phyloP scores from a whole-genome alignment of 2,329 filamentous ascomycete species.

The Trichoderma koningii region DNA sequence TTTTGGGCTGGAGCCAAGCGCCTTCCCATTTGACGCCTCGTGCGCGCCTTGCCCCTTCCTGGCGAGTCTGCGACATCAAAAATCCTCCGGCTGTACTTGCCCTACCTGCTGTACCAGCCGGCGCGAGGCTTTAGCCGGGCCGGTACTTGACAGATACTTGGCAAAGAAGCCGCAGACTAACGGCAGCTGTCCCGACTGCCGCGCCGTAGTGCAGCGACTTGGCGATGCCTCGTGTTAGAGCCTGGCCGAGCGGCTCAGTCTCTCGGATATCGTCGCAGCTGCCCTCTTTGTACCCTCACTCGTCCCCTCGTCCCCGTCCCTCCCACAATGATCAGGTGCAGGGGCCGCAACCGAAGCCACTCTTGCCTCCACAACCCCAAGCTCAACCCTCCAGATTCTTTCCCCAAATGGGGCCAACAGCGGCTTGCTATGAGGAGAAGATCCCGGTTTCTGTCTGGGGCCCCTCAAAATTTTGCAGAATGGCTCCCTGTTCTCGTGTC shows the following conservation, averaged over 20 bases:
- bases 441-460: conserved; percentile 9
- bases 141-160: conserved; percentile 7
- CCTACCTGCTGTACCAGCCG: too few relatives aligned
- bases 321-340: conserved; percentile 15
- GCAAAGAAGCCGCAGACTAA: conserved; percentile 4
- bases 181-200: conserved; percentile 24
- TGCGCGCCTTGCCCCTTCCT: conserved; percentile 20
- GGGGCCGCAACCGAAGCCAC: conserved; percentile 23
- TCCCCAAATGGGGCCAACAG: not conserved
- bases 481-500: not conserved
- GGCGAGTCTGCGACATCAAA: conserved; percentile 9
- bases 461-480: conserved; percentile 24
- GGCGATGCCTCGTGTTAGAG: conserved; percentile 17
- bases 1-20: conserved; percentile 18
- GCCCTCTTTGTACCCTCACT: not conserved
- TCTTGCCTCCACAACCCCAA: conserved; percentile 12
- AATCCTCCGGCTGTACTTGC: conserved; percentile 16
- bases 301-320: not conserved
- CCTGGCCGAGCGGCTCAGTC: not conserved
- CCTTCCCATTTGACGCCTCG: conserved; percentile 27
- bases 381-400: conserved; percentile 12
- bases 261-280: not conserved
- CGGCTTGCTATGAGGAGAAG: not conserved
- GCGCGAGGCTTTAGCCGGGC: too few relatives aligned
- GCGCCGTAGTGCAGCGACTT: not conserved